Evolutionary conservation across 495 filamentous ascomycete genomes (phyloP).

Genomic region (Podospora bellae-mahoneyi): DNA sequence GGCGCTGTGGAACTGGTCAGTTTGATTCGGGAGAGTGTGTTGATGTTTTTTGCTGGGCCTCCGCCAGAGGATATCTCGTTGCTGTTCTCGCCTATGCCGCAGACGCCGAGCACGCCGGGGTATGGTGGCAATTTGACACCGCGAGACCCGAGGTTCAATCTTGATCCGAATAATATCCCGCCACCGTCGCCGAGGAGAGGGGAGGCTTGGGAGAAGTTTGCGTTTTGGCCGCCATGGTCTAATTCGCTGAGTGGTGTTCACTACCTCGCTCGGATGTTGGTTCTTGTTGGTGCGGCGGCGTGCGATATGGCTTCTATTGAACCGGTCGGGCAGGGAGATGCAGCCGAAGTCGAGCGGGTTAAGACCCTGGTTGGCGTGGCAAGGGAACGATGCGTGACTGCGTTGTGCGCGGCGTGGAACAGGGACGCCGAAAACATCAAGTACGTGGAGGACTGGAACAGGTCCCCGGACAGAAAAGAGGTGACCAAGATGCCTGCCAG

Average conservation of each 20-base stretch:
- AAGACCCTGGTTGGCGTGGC: constrained; percentile 69
- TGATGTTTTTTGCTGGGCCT: constrained; percentile 80
- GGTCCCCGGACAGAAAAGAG: constrained; percentile 70
- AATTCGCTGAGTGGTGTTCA: constrained; percentile 86
- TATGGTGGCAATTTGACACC: constrained; percentile 44
- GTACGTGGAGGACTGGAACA: constrained; percentile 86
- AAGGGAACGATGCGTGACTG: constrained; percentile 76
- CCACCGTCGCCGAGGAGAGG: constrained; percentile 72
- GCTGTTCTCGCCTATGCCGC: constrained; percentile 73
- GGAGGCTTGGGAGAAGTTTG: constrained; percentile 87
- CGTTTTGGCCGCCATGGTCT: constrained; percentile 92
- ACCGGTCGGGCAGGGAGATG: constrained; percentile 57
- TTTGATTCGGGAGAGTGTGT: constrained; percentile 72
- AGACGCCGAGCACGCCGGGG: constrained; percentile 65
- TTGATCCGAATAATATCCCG: constrained; percentile 72
- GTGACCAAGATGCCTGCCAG: constrained; percentile 84
- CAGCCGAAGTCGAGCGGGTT: constrained; percentile 59
- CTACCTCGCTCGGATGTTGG: constrained; percentile 77
- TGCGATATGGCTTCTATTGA: constrained; percentile 77
- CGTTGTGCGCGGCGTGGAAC: constrained; percentile 81
- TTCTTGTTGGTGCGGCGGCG: constrained; percentile 76
- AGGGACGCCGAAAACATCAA: constrained; percentile 86
- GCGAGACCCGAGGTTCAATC: constrained; percentile 68
- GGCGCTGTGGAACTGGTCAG: constrained; percentile 76
- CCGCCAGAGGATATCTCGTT: constrained; percentile 86